Evolutionary conservation across 495 filamentous ascomycete species (phyloP), one percentile per base, ranked within the genome.

Genomic region (Neurospora intermedia): DNA sequence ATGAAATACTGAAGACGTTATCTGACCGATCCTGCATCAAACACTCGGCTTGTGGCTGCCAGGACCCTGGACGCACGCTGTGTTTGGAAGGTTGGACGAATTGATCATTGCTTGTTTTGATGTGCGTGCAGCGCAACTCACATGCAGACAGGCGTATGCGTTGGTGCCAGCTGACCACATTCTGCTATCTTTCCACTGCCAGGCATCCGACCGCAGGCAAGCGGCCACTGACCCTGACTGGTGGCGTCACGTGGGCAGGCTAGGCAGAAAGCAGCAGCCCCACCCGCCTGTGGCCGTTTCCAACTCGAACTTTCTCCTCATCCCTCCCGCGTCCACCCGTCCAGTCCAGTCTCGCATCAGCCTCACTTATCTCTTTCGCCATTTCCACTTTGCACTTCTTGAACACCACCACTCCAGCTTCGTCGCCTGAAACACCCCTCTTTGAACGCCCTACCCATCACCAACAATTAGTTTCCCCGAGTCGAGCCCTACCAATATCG

Each of bases 301-400:
- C 75, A 70, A 70, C 75, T 78, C 72, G 75, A 80, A 79, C 76
- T 80, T 81, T 78, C 78, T 80, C 79, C 76, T 80, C 79, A 76
- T 75, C 76, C 73, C 74, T 79, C 75, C 79, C 79, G 78, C 74
- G 74, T 77, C 71, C 71, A 76, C 72, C 78, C 78, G 75, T 66
- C 54, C 54, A 66, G 75, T 66, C 54, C 54, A 66, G 54, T 76
- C 70, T 77, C 73, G 73, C 77, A 75, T 75, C 73, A 80, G 77
- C 75, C 74, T 78, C 76, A 77, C 73, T 70, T n/a, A 69, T 66
- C 54, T 66, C 54, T 66, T 66, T 66, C 54, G 54, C 54, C 54
- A 66, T 66, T 62, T 62, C 54, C 54, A 62, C 27, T 62, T 0
- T 66, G 54, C 54, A 72, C 70, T 74, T 72, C 70, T 74, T 72